Evolutionary conservation across 768 basidiomycete genomes (phyloP), one percentile per base, ranked within the genome.

Genomic region (Pisolithus tinctorius): DNA sequence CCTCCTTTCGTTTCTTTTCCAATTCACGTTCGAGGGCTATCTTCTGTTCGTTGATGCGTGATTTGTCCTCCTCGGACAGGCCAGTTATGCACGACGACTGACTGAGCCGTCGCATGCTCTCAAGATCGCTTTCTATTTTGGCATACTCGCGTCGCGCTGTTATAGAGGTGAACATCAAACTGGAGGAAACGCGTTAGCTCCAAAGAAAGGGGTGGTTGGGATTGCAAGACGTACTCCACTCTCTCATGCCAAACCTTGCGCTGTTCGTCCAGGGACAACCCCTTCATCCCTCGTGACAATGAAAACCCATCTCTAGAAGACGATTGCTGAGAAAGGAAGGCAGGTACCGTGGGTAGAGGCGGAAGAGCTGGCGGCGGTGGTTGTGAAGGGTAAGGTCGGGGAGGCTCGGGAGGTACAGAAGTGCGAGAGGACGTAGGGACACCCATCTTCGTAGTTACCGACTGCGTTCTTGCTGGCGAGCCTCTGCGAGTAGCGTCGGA

Each of bases 161-260:
- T 44, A 73, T 64, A 0, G 70, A 69, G 6, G 63, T 56, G 9
- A 71, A 65, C 51, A 77, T 59, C 36, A 70, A 50, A 40, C 75
- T 76, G 47, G 11, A 27, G n/a, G 31, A 25, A 9, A 40, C 47
- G 14, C 16, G 36, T 7, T 29, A 58, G n/a, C 51, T 39, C 41
- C 29, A 40, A 38, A 38, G 38, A 27, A 40, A 17, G 16, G 29
- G 16, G 29, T 29, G 41, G 6, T 37, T 10, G 14, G 4, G 40
- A 9, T 13, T 47, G n/a, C 9, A 42, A 44, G 37, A 56, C 74
- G 42, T 55, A 75, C 74, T 68, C 67, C 34, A 76, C 63, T 26
- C 74, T 72, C 36, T 69, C 65, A 34, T 68, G 61, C 74, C 74
- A 75, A 40, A 66, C 58, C 25, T 51, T 56, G n/a, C 62, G 63